These are phyloP conservation scores for Chenopodium formosanum DNA, from an alignment of 148 eudicot species.

Conservation along the genomic window DNA sequence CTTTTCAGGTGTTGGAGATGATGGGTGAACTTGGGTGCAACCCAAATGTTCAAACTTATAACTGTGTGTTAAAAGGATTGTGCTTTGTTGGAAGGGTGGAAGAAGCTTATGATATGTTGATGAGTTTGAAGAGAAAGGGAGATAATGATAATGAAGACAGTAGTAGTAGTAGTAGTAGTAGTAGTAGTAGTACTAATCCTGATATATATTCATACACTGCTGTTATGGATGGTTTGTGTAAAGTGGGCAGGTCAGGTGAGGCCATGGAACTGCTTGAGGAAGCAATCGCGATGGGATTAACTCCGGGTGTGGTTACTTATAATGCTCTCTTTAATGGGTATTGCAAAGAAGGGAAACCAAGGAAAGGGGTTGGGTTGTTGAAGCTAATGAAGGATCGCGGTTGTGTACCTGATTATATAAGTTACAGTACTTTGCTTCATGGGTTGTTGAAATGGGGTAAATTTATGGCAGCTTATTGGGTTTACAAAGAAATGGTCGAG, in stretches of 20 bases:
- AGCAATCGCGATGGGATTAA: slow-evolving; percentile 52
- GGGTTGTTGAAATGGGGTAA: slow-evolving; percentile 81
- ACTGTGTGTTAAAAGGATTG: slow-evolving; percentile 77
- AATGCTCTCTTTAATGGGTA: slow-evolving; percentile 75
- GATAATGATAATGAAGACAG: background rate
- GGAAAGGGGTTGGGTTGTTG: slow-evolving; percentile 60
- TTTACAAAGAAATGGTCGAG: slow-evolving; percentile 56
- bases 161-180: too few relatives aligned
- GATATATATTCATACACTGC: slow-evolving; percentile 70
- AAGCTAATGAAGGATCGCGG: slow-evolving; percentile 55
- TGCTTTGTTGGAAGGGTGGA: slow-evolving; percentile 83
- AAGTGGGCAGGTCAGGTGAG: slow-evolving; percentile 81
- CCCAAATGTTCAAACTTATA: slow-evolving; percentile 69
- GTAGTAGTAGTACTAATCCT: slow-evolving; percentile 8
- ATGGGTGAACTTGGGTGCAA: slow-evolving; percentile 47
- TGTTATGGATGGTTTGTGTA: slow-evolving; percentile 92
- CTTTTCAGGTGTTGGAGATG: slow-evolving; percentile 54
- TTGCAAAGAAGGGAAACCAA: slow-evolving; percentile 81
- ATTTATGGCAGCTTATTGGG: slow-evolving; percentile 39
- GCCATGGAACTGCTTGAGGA: slow-evolving; percentile 74
- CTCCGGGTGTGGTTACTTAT: slow-evolving; percentile 59
- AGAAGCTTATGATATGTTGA: slow-evolving; percentile 59
- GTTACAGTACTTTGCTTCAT: slow-evolving; percentile 71
- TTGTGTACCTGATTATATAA: slow-evolving; percentile 68
- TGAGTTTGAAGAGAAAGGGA: slow-evolving; percentile 43